These are phyloP conservation scores for Phytophthora cactorum DNA, from an alignment of 352 stramenopile genomes.

Conservation along the genomic window DNA sequence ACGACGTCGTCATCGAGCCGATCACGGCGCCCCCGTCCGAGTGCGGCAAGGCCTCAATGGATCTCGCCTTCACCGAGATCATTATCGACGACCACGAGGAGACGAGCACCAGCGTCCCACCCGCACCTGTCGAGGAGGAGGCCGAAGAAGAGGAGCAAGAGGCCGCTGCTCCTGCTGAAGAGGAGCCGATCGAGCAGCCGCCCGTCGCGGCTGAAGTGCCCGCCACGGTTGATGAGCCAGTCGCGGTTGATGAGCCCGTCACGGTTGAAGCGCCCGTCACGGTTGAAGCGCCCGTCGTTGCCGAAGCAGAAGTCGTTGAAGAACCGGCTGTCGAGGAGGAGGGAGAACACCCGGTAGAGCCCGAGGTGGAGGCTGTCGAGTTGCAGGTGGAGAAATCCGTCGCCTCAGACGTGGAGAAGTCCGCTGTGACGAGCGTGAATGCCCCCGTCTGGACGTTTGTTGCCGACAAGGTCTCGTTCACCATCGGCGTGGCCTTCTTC, in stretches of 20 bases:
- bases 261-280: conserved; percentile 1
- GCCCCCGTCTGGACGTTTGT: conserved; percentile 35
- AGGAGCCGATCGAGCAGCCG: conserved; percentile 10
- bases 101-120: conserved; percentile 26
- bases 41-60: conserved; percentile 37
- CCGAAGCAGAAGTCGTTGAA: conserved; percentile 19
- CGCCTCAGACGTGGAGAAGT: conserved; percentile 18
- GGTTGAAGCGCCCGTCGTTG: conserved; percentile 4
- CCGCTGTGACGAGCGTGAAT: conserved; percentile 9
- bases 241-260: conserved; percentile 9
- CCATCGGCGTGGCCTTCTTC: conserved; percentile 52
- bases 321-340: conserved; percentile 13
- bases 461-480: conserved; percentile 50
- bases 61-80: conserved; percentile 36
- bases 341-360: conserved; percentile 8
- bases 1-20: conserved; percentile 52
- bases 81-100: conserved; percentile 37
- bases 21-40: conserved; percentile 32
- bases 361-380: conserved; percentile 22
- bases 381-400: conserved; percentile 13
- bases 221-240: not conserved
- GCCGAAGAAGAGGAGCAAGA: conserved; percentile 12
- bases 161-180: conserved; percentile 12
- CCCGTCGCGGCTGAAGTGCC: not conserved
- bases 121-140: conserved; percentile 18